Evolutionary conservation across 352 stramenopile species (phyloP).

Genomic region (Peronospora belbahrii): DNA sequence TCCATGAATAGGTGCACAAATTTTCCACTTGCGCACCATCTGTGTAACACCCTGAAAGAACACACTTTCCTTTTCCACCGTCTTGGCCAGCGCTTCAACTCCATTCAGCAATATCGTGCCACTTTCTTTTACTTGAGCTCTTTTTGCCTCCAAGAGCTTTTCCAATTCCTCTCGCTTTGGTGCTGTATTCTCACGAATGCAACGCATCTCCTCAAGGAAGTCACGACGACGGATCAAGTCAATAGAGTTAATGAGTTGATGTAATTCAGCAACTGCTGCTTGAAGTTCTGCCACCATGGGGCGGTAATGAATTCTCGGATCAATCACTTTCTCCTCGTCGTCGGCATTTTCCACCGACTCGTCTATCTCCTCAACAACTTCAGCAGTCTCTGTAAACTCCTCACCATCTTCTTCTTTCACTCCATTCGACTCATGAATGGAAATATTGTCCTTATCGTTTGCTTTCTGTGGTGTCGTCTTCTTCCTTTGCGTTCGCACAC

Average conservation of each 20-base stretch:
- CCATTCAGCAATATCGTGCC: slow-evolving; percentile 66
- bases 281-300: slow-evolving; percentile 82
- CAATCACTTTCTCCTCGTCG: slow-evolving; percentile 66
- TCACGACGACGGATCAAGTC: slow-evolving; percentile 72
- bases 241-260: slow-evolving; percentile 85
- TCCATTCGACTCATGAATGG: slow-evolving; percentile 10
- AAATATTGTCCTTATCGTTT: slow-evolving; percentile 2
- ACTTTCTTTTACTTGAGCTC: slow-evolving; percentile 64
- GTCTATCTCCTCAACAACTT: slow-evolving; percentile 17
- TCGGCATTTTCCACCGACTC: slow-evolving; percentile 20
- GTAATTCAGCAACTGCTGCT: slow-evolving; percentile 62
- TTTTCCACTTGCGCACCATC: slow-evolving; percentile 81
- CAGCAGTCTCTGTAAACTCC: slow-evolving; percentile 24
- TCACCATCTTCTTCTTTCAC: slow-evolving; percentile 25
- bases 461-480: slow-evolving; percentile 54
- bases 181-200: slow-evolving; percentile 78
- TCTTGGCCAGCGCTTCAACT: slow-evolving; percentile 58
- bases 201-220: slow-evolving; percentile 83
- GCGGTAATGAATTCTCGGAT: slow-evolving; percentile 78
- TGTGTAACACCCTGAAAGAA: slow-evolving; percentile 78
- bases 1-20: slow-evolving; percentile 78
- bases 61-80: slow-evolving; percentile 72
- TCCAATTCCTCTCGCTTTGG: slow-evolving; percentile 74
- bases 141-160: slow-evolving; percentile 71
- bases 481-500: slow-evolving; percentile 42